Percentiles rank a stretch among this genome's conserved stretches.
These are phyloP conservation scores for Capronia coronata DNA, from an alignment of 2,329 filamentous ascomycete genomes.

Conservation along the genomic window DNA sequence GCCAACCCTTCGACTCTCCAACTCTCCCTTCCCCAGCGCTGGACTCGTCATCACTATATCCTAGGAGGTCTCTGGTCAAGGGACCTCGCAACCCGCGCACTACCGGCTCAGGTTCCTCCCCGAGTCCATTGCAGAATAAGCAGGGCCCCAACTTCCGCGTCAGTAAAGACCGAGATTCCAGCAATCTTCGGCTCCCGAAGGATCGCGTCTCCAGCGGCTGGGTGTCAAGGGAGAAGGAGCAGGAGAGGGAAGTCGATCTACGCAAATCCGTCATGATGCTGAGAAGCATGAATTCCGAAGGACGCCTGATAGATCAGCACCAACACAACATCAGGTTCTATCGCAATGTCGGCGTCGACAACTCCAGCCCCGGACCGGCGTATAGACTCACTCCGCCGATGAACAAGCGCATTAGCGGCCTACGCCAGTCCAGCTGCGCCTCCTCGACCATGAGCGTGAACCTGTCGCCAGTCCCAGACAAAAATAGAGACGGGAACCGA, in stretches of 20 bases:
- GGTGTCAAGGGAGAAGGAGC: neutral
- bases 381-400: constrained; percentile 5
- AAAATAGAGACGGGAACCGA: constrained; percentile 11
- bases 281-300: constrained; percentile 28
- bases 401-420: constrained; percentile 14
- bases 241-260: constrained; percentile 29
- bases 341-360: neutral
- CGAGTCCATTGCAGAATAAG: constrained; percentile 22
- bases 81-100: constrained; percentile 17
- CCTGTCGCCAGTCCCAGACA: constrained; percentile 11
- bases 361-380: neutral
- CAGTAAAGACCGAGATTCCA: constrained; percentile 13
- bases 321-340: neutral
- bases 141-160: constrained; percentile 1
- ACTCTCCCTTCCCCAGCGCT: constrained; percentile 15
- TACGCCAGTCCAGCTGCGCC: constrained; percentile 7
- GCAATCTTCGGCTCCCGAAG: no score
- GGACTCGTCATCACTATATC: constrained; percentile 13
- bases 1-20: constrained; percentile 12
- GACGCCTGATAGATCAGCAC: constrained; percentile 18
- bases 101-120: constrained; percentile 6
- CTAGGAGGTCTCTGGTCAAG: constrained; percentile 19
- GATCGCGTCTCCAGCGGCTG: neutral
- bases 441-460: constrained; percentile 9
- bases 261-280: constrained; percentile 32